Evolutionary conservation across 2,329 filamentous ascomycete species (phyloP), one percentile per base, ranked within the genome.

Genomic region (Fusarium acutatum): DNA sequence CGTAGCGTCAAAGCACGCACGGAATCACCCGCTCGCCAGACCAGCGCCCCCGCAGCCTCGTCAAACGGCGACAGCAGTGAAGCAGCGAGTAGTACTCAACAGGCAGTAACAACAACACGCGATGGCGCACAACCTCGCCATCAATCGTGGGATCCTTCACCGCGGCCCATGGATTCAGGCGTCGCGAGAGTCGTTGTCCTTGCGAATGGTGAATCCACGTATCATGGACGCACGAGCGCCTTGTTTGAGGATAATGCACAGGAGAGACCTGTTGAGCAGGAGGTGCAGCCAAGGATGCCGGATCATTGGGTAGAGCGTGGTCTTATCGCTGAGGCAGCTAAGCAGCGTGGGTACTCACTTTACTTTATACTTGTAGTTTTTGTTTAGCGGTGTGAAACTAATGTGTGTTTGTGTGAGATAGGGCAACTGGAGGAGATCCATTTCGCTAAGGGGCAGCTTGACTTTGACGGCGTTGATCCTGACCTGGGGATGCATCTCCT

Each of bases 381-480:
- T 15, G 12, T 35, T 2, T 7, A 38, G 38, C n/a, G n/a, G 43
- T 37, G 47, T 37, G 35, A 24, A 12, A 56, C 60, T 60, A 43
- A 67, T 10, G 7, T 35, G 17, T 18, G 56, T 44, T n/a, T n/a
- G n/a, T n/a, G n/a, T n/a, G 59, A 60, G n/a, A 22, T 47, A 84
- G 82, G 72, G 13, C 87, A 89, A 64, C 78, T 88, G 15, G 87
- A 89, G 63, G 80, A 82, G 1, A 79, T 88, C 61, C 85, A 88
- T 68, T 81, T 84, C 44, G 79, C 81, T 9, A 78, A 82, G 22
- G 83, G 82, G 3, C 84, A 84, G 60, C 81, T 89, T 7, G 87
- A 90, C 73, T 89, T 90, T 75, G 87, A 89, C 72, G 87, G 87
- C 3, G 83, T 89, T 2, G 84, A 87, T 41, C 84, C 86, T 0